Evolutionary conservation across 2,329 filamentous ascomycete species (phyloP).

Genomic region (Onygenales sp.): DNA sequence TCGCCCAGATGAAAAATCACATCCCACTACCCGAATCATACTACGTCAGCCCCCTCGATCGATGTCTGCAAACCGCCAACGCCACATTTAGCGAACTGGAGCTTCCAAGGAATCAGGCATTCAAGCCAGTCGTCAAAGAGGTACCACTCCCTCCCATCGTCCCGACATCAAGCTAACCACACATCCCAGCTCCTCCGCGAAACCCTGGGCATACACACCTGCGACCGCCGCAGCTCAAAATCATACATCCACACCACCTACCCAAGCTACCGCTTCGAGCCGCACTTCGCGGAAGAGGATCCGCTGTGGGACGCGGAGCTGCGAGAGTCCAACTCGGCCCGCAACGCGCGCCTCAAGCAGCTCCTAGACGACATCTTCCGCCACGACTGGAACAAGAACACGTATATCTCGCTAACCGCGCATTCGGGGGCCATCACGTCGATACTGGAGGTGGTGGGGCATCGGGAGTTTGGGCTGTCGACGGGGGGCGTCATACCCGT

Average conservation of each 20-base stretch:
- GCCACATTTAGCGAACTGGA: slow-evolving; percentile 43
- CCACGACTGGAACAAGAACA: slow-evolving; percentile 28
- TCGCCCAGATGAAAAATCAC: slow-evolving; percentile 33
- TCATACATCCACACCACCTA: slow-evolving; percentile 40
- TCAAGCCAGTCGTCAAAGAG: slow-evolving; percentile 49
- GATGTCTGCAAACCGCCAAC: slow-evolving; percentile 49
- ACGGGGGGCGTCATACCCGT: slow-evolving; percentile 46
- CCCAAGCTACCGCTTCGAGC: slow-evolving; percentile 43
- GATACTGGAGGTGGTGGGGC: slow-evolving; percentile 38
- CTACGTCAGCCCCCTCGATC: slow-evolving; percentile 48
- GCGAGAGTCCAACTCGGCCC: slow-evolving; percentile 40
- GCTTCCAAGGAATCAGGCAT: slow-evolving; percentile 37
- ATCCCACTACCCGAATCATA: slow-evolving; percentile 47
- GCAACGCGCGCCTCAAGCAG: slow-evolving; percentile 36
- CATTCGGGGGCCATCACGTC: slow-evolving; percentile 52
- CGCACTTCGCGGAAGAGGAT: slow-evolving; percentile 46
- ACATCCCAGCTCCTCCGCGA: slow-evolving; percentile 42
- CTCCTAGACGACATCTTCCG: slow-evolving; percentile 47
- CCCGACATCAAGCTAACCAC: background rate
- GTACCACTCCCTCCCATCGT: slow-evolving; percentile 16
- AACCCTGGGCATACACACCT: slow-evolving; percentile 52
- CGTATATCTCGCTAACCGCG: slow-evolving; percentile 45
- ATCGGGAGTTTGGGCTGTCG: slow-evolving; percentile 37
- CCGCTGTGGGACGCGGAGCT: slow-evolving; percentile 41
- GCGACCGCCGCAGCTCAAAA: slow-evolving; percentile 45